Percentiles rank a stretch among this genome's conserved stretches.
Conservation (phyloP, 2,329 filamentous ascomycete species). For the Penicillium sp. region DNA sequence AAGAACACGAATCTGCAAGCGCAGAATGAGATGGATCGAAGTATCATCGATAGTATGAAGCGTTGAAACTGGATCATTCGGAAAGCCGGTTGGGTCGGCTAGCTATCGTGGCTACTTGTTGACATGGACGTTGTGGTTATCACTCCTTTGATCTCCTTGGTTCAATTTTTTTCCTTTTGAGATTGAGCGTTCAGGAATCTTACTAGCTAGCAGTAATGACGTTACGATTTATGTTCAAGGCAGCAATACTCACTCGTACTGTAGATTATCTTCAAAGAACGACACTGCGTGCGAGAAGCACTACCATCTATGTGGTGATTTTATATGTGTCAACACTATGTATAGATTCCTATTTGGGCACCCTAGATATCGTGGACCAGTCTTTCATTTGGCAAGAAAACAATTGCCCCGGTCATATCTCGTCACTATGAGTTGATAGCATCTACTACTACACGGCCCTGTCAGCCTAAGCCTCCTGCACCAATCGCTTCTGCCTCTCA, state of each 20-base stretch:
- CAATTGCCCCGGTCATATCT: no score
- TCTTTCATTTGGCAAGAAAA: no score
- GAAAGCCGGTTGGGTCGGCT: no score
- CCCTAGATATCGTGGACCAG: no score
- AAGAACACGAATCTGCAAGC: slow-evolving; percentile 61
- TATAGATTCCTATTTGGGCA: no score
- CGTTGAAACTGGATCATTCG: neutral
- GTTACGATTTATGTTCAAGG: neutral
- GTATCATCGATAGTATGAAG: slow-evolving; percentile 44
- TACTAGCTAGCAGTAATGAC: neutral
- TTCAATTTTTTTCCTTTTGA: neutral
- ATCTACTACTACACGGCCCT: no score
- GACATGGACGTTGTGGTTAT: neutral
- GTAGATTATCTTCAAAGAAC: neutral
- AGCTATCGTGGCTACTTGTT: neutral
- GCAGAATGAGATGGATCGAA: slow-evolving; percentile 57
- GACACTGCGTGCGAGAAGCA: neutral
- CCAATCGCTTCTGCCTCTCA: no score
- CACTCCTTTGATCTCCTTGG: neutral
- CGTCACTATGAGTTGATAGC: no score
- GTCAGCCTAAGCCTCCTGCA: no score
- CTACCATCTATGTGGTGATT: no score
- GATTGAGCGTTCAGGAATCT: neutral
- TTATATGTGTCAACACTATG: no score
- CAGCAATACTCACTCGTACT: neutral